Percentiles rank a stretch among this genome's conserved stretches.
Conservation (phyloP, 2,329 filamentous ascomycete species). For the Sarocladiaceae sp. region DNA sequence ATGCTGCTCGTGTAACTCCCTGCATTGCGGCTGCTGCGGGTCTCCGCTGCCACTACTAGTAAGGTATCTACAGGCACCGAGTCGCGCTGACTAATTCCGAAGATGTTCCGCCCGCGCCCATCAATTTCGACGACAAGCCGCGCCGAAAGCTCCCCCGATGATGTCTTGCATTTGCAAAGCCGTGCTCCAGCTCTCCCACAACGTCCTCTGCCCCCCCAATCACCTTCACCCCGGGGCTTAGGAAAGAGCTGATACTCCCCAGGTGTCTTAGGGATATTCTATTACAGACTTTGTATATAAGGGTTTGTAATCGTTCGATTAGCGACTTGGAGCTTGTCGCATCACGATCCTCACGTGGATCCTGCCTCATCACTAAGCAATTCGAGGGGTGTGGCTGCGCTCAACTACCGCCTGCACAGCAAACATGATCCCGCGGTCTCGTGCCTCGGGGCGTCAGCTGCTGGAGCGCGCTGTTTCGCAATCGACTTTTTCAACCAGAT, state of each 20-base stretch:
- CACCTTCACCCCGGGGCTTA: background rate
- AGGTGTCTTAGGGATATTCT: too few relatives aligned
- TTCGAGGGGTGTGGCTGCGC: background rate
- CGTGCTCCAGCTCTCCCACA: background rate
- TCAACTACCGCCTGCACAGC: background rate
- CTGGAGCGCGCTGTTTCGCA: conserved; percentile 29
- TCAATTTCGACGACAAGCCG: background rate
- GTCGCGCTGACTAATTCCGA: conserved; percentile 8
- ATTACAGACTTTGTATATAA: background rate
- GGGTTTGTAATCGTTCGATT: background rate
- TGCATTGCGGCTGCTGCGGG: too few relatives aligned
- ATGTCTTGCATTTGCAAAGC: conserved; percentile 10
- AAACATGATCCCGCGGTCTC: conserved; percentile 37
- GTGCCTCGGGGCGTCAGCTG: conserved; percentile 33
- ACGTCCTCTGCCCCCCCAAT: background rate
- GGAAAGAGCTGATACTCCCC: background rate
- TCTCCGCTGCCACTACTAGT: too few relatives aligned
- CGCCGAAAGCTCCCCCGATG: conserved; percentile 10
- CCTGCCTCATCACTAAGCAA: background rate
- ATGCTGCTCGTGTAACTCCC: too few relatives aligned
- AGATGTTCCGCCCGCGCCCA: conserved; percentile 2
- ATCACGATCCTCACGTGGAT: background rate
- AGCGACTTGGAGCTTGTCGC: background rate
- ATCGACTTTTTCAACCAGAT: conserved; percentile 19
- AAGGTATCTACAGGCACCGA: conserved; percentile 3